Conservation (phyloP, 2,329 filamentous ascomycete genomes). For the Diaporthe nobilis region DNA sequence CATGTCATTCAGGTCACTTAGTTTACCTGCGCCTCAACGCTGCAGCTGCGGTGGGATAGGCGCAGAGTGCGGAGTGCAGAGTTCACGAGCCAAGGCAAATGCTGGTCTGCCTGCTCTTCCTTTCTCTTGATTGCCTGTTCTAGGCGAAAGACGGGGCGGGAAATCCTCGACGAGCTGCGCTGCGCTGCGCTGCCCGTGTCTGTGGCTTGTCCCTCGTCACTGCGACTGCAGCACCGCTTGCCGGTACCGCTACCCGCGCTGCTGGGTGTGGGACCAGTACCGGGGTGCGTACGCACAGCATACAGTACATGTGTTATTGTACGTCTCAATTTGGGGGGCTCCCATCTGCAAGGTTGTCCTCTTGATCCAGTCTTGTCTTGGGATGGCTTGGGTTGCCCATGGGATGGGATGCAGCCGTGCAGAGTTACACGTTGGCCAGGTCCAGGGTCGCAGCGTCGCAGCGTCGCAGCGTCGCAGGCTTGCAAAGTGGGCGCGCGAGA, state of each 20-base stretch:
- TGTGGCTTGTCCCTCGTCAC: slow-evolving; percentile 7
- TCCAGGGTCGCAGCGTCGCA: slow-evolving; percentile 26
- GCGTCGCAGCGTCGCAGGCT: slow-evolving; percentile 15
- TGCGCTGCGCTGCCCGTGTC: background rate
- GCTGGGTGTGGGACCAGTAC: slow-evolving; percentile 25
- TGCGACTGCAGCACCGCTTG: background rate
- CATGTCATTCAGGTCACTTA: background rate
- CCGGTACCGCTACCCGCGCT: slow-evolving; percentile 27
- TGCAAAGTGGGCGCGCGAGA: background rate
- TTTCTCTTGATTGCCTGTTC: background rate
- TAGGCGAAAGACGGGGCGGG: slow-evolving; percentile 42
- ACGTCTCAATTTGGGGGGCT: background rate
- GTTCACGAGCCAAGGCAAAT: slow-evolving; percentile 20
- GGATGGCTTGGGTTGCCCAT: slow-evolving; percentile 25
- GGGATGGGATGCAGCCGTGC: slow-evolving; percentile 28
- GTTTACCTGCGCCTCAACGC: slow-evolving; percentile 19
- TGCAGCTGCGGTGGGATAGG: slow-evolving; percentile 15
- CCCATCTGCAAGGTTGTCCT: slow-evolving; percentile 28
- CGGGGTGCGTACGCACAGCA: background rate
- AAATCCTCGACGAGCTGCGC: slow-evolving; percentile 37
- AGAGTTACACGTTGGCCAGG: slow-evolving; percentile 34
- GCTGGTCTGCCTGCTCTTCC: background rate
- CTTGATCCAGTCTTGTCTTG: slow-evolving; percentile 29
- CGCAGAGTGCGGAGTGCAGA: slow-evolving; percentile 14
- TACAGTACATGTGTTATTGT: slow-evolving; percentile 1